Base-by-base conservation (phyloP, 1,284 basidiomycete species). In the Moesziomyces antarcticus region DNA sequence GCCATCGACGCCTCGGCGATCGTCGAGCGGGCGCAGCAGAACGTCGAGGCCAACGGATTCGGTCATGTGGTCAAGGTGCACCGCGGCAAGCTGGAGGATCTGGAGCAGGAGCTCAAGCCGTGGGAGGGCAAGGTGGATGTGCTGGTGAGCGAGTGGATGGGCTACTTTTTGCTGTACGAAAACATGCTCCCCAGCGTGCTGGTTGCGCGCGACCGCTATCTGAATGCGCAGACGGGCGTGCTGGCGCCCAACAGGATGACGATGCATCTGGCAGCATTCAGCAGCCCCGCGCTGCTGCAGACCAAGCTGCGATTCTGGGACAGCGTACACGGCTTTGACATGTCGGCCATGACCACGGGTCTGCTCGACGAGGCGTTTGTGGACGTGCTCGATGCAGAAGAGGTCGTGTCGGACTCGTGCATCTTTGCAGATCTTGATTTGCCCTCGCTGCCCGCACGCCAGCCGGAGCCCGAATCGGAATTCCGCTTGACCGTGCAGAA, bases 131-230 rank as follows among this genome's bases (percentile, higher is more conserved):
- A 92, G 51, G 94, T 98, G 37, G 95, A 98, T 83, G 88, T 98
- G 53, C 94, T 99, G 82, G 88, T 98, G 51, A 94, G 92, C 30
- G 96, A 99, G 85, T 99, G 96, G 96, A 98, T 98, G 96, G 80
- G 73, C 58, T 84, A 81, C 70, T 83, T 80, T 44, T 72, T 84
- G 24, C 88, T 97, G 22, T 98, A 98, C 85, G 96, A 99, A 85
- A 93, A 92, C 47, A 98, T 98, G 96, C 88, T 98, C 24, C 95
- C 97, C 84, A 97, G 94, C 0, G 96, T 98, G 7, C 86, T 99
- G 11, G 86, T 87, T 59, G 95, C 95, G 0, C 88, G 94, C 24
- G 93, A 97, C 82, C 88, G 90, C 18, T 97, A 94, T 86, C 87
- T 98, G 14, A 88, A 90, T 0, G 37, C 42, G 1, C 27, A 50